Conservation (phyloP, 2,329 filamentous ascomycete species). For the Penicillium sp. region DNA sequence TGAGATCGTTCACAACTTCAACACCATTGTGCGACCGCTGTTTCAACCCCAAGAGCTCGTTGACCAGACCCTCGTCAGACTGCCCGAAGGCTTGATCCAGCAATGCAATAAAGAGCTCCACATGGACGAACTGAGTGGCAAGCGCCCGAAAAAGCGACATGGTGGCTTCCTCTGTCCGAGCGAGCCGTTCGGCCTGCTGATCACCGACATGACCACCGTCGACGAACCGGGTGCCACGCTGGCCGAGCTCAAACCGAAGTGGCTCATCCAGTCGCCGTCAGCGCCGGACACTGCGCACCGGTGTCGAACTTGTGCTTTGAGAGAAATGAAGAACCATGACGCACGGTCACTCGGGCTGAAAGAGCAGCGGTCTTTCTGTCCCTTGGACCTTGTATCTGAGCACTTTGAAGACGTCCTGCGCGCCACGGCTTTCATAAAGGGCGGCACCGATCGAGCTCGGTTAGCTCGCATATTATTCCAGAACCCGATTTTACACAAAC, state of each 20-base stretch:
- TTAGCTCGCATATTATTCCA: conserved; percentile 35
- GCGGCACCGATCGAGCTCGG: conserved; percentile 38
- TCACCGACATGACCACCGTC: conserved; percentile 67
- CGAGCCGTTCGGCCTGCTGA: conserved; percentile 63
- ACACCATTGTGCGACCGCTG: conserved; percentile 50
- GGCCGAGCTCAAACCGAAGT: conserved; percentile 81
- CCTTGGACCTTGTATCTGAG: conserved; percentile 59
- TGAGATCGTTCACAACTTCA: conserved; percentile 42
- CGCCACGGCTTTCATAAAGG: conserved; percentile 40
- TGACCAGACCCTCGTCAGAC: conserved; percentile 53
- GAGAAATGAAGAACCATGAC: conserved; percentile 48
- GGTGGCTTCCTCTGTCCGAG: conserved; percentile 54
- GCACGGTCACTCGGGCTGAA: conserved; percentile 28
- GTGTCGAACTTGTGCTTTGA: conserved; percentile 71
- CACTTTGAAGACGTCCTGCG: conserved; percentile 45
- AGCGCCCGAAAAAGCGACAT: conserved; percentile 50
- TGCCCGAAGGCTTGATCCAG: conserved; percentile 46
- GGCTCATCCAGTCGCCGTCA: conserved; percentile 72
- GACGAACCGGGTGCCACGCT: conserved; percentile 40
- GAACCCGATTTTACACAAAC: conserved; percentile 35
- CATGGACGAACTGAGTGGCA: conserved; percentile 44
- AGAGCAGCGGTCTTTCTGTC: conserved; percentile 55
- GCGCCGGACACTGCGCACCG: conserved; percentile 62
- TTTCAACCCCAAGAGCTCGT: conserved; percentile 57
- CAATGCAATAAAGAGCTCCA: conserved; percentile 56